Evolutionary conservation across 305 asterid genomes (phyloP), one percentile per base, ranked within the genome.

Genomic region (Galium porrigens): DNA sequence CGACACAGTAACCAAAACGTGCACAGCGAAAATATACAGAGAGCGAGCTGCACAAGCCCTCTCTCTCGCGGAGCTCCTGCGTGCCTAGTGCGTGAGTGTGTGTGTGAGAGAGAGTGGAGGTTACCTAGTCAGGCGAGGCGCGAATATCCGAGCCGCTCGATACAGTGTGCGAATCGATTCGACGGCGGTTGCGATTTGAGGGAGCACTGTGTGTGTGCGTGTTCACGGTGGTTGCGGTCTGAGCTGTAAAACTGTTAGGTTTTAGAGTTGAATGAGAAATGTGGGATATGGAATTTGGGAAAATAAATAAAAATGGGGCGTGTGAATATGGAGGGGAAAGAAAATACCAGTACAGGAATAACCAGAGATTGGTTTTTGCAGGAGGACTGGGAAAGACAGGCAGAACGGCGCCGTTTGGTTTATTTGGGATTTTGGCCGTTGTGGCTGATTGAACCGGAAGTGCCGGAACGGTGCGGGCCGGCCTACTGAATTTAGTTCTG

Each of bases 381-480:
- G 73, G 37, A 59, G 3, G 29, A 33, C 41, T 33, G 60, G 17
- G 69, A 64, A 70, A 70, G 73, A 70, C 53, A 56, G 10, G 18
- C 12, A 4, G 25, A 63, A 70, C 69, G 73, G 15, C 60, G 53
- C 17, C 69, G 69, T 10, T 3, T 1, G 1, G 6, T 22, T 29
- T 42, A 10, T 18, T 4, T 37, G 27, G 36, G 15, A 18, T 37
- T 44, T 44, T 61, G 36, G 34, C 63, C 27, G 25, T 17, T 32
- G 11, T 1, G 0, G 15, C 12, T 30, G 44, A 6, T n/a, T 20
- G 15, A 56, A 27, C 12, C 61, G 7, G 22, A 22, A 22, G 22
- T 22, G 22, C 22, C 22, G 22, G 37, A 11, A 2, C 37, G 17
- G 15, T 56, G 8, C 6, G 59, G n/a, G 36, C n/a, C 30, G 9